phyloP scores from a whole-genome alignment of 2,329 filamentous ascomycete genomes.

The Pseudohalonectria lignicola region DNA sequence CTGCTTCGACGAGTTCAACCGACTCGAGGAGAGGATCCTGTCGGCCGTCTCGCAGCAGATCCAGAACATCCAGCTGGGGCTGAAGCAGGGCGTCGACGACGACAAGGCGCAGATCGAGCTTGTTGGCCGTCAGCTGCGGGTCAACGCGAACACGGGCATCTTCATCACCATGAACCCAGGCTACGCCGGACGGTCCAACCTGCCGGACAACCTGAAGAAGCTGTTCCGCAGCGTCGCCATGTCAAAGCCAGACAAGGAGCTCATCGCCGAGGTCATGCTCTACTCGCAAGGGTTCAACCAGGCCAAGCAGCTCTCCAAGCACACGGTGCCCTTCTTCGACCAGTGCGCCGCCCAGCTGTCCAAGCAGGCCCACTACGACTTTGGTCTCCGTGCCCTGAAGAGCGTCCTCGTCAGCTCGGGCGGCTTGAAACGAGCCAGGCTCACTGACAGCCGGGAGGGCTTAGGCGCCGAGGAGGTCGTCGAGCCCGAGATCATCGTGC shows the following conservation, averaged over 20 bases:
- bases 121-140: conserved; percentile 78
- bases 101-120: conserved; percentile 86
- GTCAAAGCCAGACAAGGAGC: conserved; percentile 99
- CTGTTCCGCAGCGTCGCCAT: conserved; percentile 98
- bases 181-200: conserved; percentile 93
- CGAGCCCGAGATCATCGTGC: conserved; percentile 95
- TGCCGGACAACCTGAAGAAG: conserved; percentile 99
- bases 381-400: conserved; percentile 93
- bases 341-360: conserved; percentile 71
- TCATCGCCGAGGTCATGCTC: conserved; percentile 99
- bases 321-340: conserved; percentile 98
- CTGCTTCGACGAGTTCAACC: conserved; percentile 99
- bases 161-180: conserved; percentile 99
- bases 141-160: conserved; percentile 90
- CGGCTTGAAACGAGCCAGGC: conserved; percentile 78
- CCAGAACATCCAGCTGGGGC: conserved; percentile 94
- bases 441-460: conserved; percentile 45
- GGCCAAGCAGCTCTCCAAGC: conserved; percentile 85
- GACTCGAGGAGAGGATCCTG: conserved; percentile 92
- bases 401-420: conserved; percentile 97
- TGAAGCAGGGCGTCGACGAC: conserved; percentile 75
- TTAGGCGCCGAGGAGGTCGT: conserved; percentile 60
- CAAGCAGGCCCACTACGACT: conserved; percentile 98
- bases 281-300: conserved; percentile 99
- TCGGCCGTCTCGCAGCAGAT: conserved; percentile 98